Base-by-base conservation (phyloP, 1,284 basidiomycete species). In the Cutaneotrichosporon cutaneum region DNA sequence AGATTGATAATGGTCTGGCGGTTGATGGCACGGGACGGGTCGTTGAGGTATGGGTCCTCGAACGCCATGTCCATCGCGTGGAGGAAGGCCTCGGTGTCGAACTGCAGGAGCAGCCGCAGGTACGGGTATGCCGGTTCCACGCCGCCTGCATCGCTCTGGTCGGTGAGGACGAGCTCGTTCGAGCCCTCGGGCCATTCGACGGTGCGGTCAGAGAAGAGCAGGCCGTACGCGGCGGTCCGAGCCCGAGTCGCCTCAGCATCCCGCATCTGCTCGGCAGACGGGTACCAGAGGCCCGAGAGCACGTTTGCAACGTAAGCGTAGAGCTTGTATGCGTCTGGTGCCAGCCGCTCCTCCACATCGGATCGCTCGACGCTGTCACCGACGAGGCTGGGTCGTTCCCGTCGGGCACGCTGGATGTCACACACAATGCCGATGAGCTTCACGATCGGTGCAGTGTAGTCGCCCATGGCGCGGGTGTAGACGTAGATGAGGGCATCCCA, bases 401-500 rank as follows among this genome's bases (percentile, higher is more conserved):
- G 61, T 2, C 80, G 71, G 24, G 71, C 82, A 60, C 83, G 84
- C 65, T 86, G 84, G 30, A 90, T 84, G 66, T 82, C 82, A n/a
- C 88, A 85, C 54, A 96, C 85, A 36, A 95, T 84, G 5, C 82
- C 84, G 33, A 97, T 81, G 11, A 98, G 82, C 70, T 93, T 90
- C 60, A 95, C 89, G 7, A 98, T 81, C 0, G 96, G 95, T 2
- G 91, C 87, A 24, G 94, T 87, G 69, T 89, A 97, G 76, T 99
- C 96, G 61, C 83, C 83, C 70, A 99, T 80, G 2, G 92, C 92
- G 44, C 88, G 85, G 13, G 89, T 96, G 78, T 94, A 96, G 39
- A 99, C 89, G 74, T 97, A 94, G 64, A 95, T 89, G 63, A 99
- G 84, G 0, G 95, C 94, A 73, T 98, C 95, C 81, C 94, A 97